Percentiles rank a stretch among this genome's conserved stretches.
These are phyloP conservation scores for Diaporthe aspalathi DNA, from an alignment of 2,329 filamentous ascomycete genomes.

Conservation along the genomic window DNA sequence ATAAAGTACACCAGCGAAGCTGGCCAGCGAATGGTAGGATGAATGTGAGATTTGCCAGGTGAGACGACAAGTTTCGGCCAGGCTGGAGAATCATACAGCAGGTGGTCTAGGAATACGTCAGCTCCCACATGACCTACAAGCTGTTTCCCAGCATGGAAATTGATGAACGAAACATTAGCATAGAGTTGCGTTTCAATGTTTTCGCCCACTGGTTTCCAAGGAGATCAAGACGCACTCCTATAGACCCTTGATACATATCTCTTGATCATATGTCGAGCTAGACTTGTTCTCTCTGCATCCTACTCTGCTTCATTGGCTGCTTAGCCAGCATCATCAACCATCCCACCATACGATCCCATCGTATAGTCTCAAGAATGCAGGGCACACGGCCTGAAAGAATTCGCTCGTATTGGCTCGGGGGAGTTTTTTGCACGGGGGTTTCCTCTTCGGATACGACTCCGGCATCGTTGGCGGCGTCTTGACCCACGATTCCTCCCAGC, in stretches of 20 bases:
- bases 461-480: constrained; percentile 52
- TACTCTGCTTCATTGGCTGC: background rate
- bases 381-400: constrained; percentile 50
- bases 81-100: background rate
- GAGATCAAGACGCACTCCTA: background rate
- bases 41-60: background rate
- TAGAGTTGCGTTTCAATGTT: background rate
- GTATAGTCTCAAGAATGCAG: constrained; percentile 39
- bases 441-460: constrained; percentile 58
- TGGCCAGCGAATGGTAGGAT: background rate
- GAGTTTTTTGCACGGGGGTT: constrained; percentile 64
- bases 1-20: background rate
- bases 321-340: background rate
- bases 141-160: background rate
- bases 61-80: background rate
- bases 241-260: background rate
- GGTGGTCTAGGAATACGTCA: constrained; percentile 9
- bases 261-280: background rate
- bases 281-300: background rate
- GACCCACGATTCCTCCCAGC: constrained; percentile 46
- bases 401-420: constrained; percentile 63
- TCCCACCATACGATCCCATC: background rate
- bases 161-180: background rate
- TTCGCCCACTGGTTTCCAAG: background rate
- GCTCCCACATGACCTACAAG: background rate